Evolutionary conservation across 495 filamentous ascomycete genomes (phyloP), one percentile per base, ranked within the genome.

Genomic region (Haplographium delicatum): DNA sequence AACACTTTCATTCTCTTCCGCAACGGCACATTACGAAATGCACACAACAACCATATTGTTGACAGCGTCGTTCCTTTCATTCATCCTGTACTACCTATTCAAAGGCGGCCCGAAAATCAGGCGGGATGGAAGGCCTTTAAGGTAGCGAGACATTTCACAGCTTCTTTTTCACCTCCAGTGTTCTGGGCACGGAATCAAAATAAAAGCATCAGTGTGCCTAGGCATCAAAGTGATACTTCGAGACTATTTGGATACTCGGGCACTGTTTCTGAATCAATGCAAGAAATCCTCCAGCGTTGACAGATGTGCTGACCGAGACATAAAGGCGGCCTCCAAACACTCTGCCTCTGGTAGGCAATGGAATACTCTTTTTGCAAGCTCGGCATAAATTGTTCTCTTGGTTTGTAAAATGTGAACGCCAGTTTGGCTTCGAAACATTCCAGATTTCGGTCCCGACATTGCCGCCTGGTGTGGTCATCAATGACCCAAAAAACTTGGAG

Each of bases 401-500:
- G 79, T 82, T 82, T 57, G 69, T 72, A 50, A 68, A 71, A 44
- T 78, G 76, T 54, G 72, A 81, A 47, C 67, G 63, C 22, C 62
- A 63, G 39, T 76, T 74, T 42, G 78, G 76, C 34, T 69, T 73
- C 27, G 73, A 75, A 60, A 81, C 79, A 0, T 75, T 75, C 44
- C 70, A 76, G 44, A 72, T 82, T 22, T 71, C 65, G 5, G 76
- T 82, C 6, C 79, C 79, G 15, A 75, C 75, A 0, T 57, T 82
- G 26, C 78, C 78, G 8, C 72, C 78, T 1, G 78, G 74, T 0
- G 74, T 81, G 30, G 71, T 82, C 24, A 76, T 82, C 50, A 79
- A 78, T 44, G 74, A 80, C 44, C 78, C 78, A 11, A 65, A 63
- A 40, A 81, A 80, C 43, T 65, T 82, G 2, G 79, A 82, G 33